Evolutionary conservation across 106 monocot species (phyloP).

Genomic region (Dendrobium catenatum): DNA sequence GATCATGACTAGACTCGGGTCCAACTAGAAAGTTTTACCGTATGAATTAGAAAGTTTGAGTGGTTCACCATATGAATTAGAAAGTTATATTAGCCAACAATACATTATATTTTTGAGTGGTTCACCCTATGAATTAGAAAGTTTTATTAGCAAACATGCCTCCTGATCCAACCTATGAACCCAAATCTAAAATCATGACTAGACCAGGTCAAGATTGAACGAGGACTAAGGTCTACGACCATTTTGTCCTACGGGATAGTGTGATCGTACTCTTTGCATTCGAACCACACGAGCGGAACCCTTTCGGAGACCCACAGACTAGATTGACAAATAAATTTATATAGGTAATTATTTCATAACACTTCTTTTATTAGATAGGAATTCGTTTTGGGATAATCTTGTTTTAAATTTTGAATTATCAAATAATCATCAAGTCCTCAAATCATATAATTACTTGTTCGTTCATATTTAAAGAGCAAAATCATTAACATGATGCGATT

Average conservation of each 20-base stretch:
- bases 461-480: neutral
- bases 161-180: neutral
- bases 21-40: too few relatives aligned
- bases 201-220: neutral
- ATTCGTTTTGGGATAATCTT: too few relatives aligned
- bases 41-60: neutral
- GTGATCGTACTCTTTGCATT: too few relatives aligned
- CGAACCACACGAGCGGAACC: too few relatives aligned
- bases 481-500: neutral
- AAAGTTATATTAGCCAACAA: neutral
- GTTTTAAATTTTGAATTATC: too few relatives aligned
- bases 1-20: neutral
- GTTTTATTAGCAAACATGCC: neutral
- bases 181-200: neutral
- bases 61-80: neutral
- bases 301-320: too few relatives aligned
- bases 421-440: neutral
- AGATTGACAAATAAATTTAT: neutral
- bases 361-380: neutral
- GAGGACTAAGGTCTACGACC: too few relatives aligned
- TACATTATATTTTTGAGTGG: neutral
- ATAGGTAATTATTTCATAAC: neutral
- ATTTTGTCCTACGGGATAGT: too few relatives aligned
- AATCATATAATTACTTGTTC: neutral
- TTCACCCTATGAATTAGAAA: neutral